phyloP scores from a whole-genome alignment of 495 filamentous ascomycete species.

The Lentithecium fluviatile region DNA sequence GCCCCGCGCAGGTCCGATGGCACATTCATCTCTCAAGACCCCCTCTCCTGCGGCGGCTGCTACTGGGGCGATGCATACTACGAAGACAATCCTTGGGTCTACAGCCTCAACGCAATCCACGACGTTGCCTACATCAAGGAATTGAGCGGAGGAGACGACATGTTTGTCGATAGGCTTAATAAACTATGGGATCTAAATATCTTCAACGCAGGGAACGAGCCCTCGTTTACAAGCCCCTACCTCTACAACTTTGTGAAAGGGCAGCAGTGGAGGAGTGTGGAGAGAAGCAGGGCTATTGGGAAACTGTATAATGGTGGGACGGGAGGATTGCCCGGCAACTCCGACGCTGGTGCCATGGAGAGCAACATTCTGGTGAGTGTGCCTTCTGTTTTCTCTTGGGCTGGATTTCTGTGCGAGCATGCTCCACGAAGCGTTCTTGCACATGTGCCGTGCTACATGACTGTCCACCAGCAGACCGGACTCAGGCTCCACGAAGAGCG shows the following conservation, averaged over 20 bases:
- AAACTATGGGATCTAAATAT: slow-evolving; percentile 60
- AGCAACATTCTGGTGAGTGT: slow-evolving; percentile 54
- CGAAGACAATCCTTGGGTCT: slow-evolving; percentile 66
- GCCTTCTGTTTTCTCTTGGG: not conserved
- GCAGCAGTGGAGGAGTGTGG: slow-evolving; percentile 59
- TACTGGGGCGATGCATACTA: slow-evolving; percentile 68
- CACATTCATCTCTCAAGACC: slow-evolving; percentile 57
- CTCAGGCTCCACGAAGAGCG: too few relatives aligned
- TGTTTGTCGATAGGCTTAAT: slow-evolving; percentile 63
- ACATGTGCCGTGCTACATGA: too few relatives aligned
- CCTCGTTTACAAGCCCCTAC: slow-evolving; percentile 67
- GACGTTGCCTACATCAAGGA: slow-evolving; percentile 62
- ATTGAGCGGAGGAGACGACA: slow-evolving; percentile 55
- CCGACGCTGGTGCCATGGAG: slow-evolving; percentile 70
- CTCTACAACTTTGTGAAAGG: slow-evolving; percentile 64
- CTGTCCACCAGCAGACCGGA: too few relatives aligned
- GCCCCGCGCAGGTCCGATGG: slow-evolving; percentile 58
- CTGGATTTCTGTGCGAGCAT: too few relatives aligned
- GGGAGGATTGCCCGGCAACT: slow-evolving; percentile 63
- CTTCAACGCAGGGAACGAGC: slow-evolving; percentile 70
- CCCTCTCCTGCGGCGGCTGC: slow-evolving; percentile 62
- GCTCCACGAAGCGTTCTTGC: too few relatives aligned
- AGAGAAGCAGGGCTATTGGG: slow-evolving; percentile 54
- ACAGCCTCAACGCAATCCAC: slow-evolving; percentile 67
- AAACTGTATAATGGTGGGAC: slow-evolving; percentile 49